Evolutionary conservation across 2,329 filamentous ascomycete genomes (phyloP), one percentile per base, ranked within the genome.

Genomic region (Botrytis cinerea): DNA sequence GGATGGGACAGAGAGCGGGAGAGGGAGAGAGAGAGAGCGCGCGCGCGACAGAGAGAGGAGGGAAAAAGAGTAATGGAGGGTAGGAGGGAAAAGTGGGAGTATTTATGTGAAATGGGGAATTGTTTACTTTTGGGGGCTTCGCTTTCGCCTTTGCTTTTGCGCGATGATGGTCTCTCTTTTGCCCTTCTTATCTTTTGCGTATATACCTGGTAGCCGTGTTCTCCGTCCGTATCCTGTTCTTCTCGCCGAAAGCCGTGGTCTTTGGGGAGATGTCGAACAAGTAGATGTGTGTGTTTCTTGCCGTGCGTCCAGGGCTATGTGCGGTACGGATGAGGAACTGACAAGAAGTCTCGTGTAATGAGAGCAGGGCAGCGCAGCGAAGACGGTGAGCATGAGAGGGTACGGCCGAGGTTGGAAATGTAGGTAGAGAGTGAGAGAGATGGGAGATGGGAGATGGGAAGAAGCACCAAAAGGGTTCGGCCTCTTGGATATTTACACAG

Each of bases 401-500:
- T 60, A 28, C 45, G 38, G 22, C 59, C n/a, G 38, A 43, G 35
- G 32, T 54, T 18, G 45, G 20, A 62, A 43, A 32, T 43, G 12
- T 16, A 38, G 48, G 48, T 54, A 16, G 48, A 54, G 20, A 18
- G 28, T 12, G 28, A 66, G 28, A 28, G 43, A n/a, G 32, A 51
- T 20, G 14, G 45, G 12, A 28, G 28, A 28, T 28, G 28, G 45
- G 18, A 12, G 22, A n/a, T 54, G 48, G 25, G 28, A n/a, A 48
- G 20, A 35, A 46, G 48, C 43, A 45, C 32, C 5, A 8, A 66
- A 9, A 57, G 51, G 9, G 46, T 66, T 48, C 18, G 22, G 48
- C 62, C 62, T 66, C 28, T 66, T 66, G 25, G 40, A 64, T 64
- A 64, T 64, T 35, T 7, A 63, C 25, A 43, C 28, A 28, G 28